Evolutionary conservation across 1,139 yeast genomes (phyloP), one percentile per base, ranked within the genome.

Genomic region (Starmera stellimalicola): DNA sequence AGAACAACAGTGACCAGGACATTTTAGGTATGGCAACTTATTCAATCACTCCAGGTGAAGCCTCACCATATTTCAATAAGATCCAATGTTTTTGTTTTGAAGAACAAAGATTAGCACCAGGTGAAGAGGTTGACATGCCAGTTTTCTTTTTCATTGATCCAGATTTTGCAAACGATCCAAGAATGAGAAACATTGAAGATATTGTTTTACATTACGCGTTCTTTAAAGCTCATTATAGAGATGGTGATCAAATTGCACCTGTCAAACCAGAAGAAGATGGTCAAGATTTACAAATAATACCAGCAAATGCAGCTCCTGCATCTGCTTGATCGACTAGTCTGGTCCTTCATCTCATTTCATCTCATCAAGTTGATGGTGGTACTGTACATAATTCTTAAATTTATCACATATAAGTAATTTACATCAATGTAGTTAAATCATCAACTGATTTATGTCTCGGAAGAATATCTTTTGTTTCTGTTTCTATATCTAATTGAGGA

Each of bases 41-140:
- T 56, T 82, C 95, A 8, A 95, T 93, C 30, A 77, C 95, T 0
- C 99, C 99, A 0, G 97, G 91, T 46, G 88, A 83, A 47, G 95
- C 93, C 8, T 95, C 97, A 1, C 95, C 87, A 6, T 93, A 91
- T 58, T 91, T 91, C 63, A 84, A 85, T 62, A 91, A 91, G 59
- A 91, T 91, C 51, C 98, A 91, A 56, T 91, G 99, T 58, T 91
- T 91, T 62, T 91, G 99, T 55, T 91, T 93, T 54, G 99, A 91
- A 60, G 98, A 91, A 55, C 99, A 91, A 58, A 71, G 85, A 55
- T 65, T 91, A 44, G 71, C 79, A 37, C 95, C 96, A 2, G 97
- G 97, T 6, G 99, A 93, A 61, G 97, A 91, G 55, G 95, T 93
- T 12, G 99, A 93, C 53, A 91, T 93, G 98, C 99, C 99, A 0